Evolutionary conservation across 257 asterid genomes (phyloP).

Genomic region (Plantago elongata): DNA sequence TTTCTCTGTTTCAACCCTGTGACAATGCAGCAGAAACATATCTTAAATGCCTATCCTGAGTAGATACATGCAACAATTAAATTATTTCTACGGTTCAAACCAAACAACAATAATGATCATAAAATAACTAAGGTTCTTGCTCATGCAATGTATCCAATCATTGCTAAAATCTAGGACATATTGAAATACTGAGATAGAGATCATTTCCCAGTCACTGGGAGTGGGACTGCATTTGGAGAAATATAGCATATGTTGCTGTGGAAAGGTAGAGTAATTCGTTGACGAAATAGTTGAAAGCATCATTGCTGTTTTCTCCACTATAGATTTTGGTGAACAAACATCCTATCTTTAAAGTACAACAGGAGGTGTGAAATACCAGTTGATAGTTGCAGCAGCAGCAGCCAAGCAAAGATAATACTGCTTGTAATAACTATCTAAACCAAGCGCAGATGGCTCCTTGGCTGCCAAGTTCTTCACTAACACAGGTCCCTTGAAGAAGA

Average conservation of each 20-base stretch:
- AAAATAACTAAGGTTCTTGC: slow-evolving; percentile 4
- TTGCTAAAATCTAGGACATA: slow-evolving; percentile 2
- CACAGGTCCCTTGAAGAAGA: slow-evolving; percentile 63
- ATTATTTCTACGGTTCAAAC: slow-evolving; percentile 12
- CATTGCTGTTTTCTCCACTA: not conserved
- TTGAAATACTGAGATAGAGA: slow-evolving; percentile 12
- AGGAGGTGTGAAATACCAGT: slow-evolving; percentile 57
- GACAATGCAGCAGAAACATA: slow-evolving; percentile 23
- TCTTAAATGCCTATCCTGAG: slow-evolving; percentile 7
- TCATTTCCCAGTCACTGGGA: slow-evolving; percentile 8
- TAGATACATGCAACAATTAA: slow-evolving; percentile 7
- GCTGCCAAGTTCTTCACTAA: slow-evolving; percentile 86
- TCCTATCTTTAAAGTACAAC: slow-evolving; percentile 9
- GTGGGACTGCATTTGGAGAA: slow-evolving; percentile 15
- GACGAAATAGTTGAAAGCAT: not conserved
- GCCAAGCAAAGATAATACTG: slow-evolving; percentile 98
- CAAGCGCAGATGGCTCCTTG: slow-evolving; percentile 91
- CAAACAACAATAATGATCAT: slow-evolving; percentile 9
- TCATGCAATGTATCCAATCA: slow-evolving; percentile 2
- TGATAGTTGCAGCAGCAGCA: slow-evolving; percentile 95
- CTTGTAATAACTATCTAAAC: slow-evolving; percentile 82
- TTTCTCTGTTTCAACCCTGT: slow-evolving; percentile 97
- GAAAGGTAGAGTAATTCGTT: slow-evolving; percentile 5
- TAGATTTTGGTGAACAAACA: slow-evolving; percentile 14
- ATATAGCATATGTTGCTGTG: slow-evolving; percentile 10